Evolutionary conservation across 306 rosid genomes (phyloP).

Genomic region (Lagenaria siceraria): DNA sequence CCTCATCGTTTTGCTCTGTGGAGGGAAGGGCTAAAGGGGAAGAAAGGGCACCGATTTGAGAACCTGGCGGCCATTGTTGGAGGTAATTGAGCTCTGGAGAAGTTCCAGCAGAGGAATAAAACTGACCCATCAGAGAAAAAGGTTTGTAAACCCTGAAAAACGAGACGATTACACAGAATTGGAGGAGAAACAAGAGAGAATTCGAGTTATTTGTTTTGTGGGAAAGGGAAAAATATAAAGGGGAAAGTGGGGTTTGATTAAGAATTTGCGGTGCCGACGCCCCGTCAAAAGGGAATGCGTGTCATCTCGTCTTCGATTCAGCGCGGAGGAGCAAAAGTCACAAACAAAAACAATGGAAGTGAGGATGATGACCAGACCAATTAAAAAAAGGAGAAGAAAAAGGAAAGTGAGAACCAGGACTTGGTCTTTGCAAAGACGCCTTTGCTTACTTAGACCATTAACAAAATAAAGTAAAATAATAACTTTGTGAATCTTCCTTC

Average conservation of each 20-base stretch:
- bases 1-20: not conserved
- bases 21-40: not conserved
- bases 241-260: not conserved
- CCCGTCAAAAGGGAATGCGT: constrained; percentile 3
- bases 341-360: not conserved
- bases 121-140: constrained; percentile 45
- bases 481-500: not conserved
- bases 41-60: constrained; percentile 12
- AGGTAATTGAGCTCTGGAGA: constrained; percentile 5
- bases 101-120: constrained; percentile 28
- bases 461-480: not conserved
- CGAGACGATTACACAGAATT: not conserved
- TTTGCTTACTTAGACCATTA: constrained; percentile 4
- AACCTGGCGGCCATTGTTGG: constrained; percentile 2
- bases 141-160: not conserved
- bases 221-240: not conserved
- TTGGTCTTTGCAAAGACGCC: not conserved
- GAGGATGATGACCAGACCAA: not conserved
- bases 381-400: not conserved
- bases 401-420: not conserved
- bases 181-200: not conserved
- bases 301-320: not conserved
- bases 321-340: not conserved
- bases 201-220: not conserved
- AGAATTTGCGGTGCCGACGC: not conserved